These are phyloP conservation scores for Penicillium sp. DNA, from an alignment of 2,329 filamentous ascomycete species.

Conservation along the genomic window DNA sequence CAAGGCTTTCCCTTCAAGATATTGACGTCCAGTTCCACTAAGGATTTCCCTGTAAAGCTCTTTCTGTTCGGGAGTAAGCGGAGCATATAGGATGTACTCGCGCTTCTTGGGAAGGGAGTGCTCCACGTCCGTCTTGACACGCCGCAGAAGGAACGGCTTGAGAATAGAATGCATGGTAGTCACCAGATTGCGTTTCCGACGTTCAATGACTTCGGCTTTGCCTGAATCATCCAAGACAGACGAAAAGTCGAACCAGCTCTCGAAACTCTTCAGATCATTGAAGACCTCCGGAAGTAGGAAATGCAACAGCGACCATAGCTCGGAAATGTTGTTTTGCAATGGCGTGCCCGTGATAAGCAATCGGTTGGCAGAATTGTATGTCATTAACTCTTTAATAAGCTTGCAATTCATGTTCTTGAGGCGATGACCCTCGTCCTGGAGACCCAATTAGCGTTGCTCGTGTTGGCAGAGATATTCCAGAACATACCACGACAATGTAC, in stretches of 20 bases:
- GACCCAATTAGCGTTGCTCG: slow-evolving; percentile 22
- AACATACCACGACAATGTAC: slow-evolving; percentile 85
- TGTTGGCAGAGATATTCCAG: background rate
- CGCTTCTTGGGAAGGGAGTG: slow-evolving; percentile 91
- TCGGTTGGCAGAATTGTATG: slow-evolving; percentile 87
- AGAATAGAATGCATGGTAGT: slow-evolving; percentile 91
- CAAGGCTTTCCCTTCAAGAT: slow-evolving; percentile 58
- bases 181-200: slow-evolving; percentile 76
- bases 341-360: slow-evolving; percentile 94
- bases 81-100: slow-evolving; percentile 94
- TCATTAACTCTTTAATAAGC: slow-evolving; percentile 84
- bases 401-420: slow-evolving; percentile 97
- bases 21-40: slow-evolving; percentile 69
- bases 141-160: slow-evolving; percentile 84
- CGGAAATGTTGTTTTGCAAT: slow-evolving; percentile 91
- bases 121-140: slow-evolving; percentile 93
- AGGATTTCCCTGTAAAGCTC: slow-evolving; percentile 88
- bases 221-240: slow-evolving; percentile 83
- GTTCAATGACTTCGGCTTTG: slow-evolving; percentile 78
- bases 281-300: slow-evolving; percentile 94
- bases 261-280: slow-evolving; percentile 89
- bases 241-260: slow-evolving; percentile 96
- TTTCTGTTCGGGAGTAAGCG: slow-evolving; percentile 86
- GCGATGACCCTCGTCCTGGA: slow-evolving; percentile 87
- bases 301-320: slow-evolving; percentile 92